Conservation (phyloP, 2,329 filamentous ascomycete species). For the Epichloe elymi region DNA sequence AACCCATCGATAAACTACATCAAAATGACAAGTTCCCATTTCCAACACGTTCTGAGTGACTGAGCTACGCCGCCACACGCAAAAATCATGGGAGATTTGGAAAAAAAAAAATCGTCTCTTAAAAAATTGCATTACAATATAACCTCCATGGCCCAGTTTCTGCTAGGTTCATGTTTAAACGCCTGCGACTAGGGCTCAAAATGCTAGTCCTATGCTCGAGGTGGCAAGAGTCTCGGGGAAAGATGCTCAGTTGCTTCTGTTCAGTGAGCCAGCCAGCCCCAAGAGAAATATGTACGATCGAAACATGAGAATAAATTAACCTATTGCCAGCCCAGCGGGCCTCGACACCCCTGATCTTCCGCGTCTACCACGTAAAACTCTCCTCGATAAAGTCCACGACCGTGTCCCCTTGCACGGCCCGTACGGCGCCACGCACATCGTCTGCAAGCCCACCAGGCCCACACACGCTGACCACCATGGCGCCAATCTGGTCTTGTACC, state of each 20-base stretch:
- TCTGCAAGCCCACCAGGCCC: constrained; percentile 64
- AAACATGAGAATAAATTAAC: constrained; percentile 1
- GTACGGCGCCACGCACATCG: constrained; percentile 57
- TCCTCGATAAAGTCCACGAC: constrained; percentile 68
- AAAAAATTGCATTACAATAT: too few relatives aligned
- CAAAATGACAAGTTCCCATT: too few relatives aligned
- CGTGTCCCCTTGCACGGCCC: constrained; percentile 46
- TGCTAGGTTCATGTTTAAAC: background rate
- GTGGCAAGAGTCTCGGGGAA: too few relatives aligned
- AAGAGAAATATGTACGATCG: background rate
- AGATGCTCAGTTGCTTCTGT: background rate
- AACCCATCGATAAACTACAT: too few relatives aligned
- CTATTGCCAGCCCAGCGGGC: background rate
- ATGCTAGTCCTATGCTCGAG: constrained; percentile 2
- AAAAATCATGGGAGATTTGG: too few relatives aligned
- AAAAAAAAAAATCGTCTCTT: too few relatives aligned
- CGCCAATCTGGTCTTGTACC: constrained; percentile 68
- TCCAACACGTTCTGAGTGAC: too few relatives aligned
- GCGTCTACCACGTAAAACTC: constrained; percentile 51
- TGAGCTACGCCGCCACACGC: too few relatives aligned
- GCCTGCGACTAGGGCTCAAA: background rate
- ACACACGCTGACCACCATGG: constrained; percentile 77
- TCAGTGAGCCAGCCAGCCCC: background rate
- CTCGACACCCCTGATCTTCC: background rate
- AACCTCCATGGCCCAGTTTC: background rate